These are phyloP conservation scores for Poa pratensis DNA, from an alignment of 176 grass and related monocot species.

Conservation along the genomic window DNA sequence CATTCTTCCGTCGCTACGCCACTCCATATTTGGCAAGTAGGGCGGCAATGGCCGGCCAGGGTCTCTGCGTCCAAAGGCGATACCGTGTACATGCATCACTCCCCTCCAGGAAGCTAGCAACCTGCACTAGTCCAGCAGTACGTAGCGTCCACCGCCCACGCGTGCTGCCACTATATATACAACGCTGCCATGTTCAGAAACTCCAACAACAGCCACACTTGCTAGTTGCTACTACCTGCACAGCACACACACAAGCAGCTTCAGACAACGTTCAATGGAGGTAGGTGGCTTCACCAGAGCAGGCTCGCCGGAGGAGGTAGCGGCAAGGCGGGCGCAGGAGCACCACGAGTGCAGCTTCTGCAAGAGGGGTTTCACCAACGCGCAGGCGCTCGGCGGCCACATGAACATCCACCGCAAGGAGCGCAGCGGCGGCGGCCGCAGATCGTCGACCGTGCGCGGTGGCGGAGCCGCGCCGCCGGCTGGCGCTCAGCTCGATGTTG, in stretches of 20 bases:
- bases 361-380: constrained; percentile 74
- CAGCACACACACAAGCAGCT: neutral
- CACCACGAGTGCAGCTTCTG: constrained; percentile 66
- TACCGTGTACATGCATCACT: constrained; percentile 16
- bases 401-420: constrained; percentile 85
- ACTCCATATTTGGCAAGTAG: constrained; percentile 1
- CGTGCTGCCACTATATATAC: constrained; percentile 10
- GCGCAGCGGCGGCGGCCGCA: neutral
- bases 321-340: constrained; percentile 31
- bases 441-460: neutral
- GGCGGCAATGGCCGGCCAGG: constrained; percentile 36
- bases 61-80: constrained; percentile 36
- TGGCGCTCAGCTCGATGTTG: neutral
- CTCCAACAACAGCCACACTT: constrained; percentile 10
- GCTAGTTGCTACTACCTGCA: no score
- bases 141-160: neutral
- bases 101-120: neutral
- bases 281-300: constrained; percentile 22
- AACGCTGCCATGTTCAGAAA: neutral
- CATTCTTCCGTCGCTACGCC: neutral
- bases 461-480: neutral
- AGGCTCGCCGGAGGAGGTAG: constrained; percentile 29
- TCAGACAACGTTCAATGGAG: constrained; percentile 31
- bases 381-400: constrained; percentile 74
- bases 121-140: neutral